Base-by-base conservation (phyloP, 1,284 basidiomycete genomes). In the Moesziomyces sp. region DNA sequence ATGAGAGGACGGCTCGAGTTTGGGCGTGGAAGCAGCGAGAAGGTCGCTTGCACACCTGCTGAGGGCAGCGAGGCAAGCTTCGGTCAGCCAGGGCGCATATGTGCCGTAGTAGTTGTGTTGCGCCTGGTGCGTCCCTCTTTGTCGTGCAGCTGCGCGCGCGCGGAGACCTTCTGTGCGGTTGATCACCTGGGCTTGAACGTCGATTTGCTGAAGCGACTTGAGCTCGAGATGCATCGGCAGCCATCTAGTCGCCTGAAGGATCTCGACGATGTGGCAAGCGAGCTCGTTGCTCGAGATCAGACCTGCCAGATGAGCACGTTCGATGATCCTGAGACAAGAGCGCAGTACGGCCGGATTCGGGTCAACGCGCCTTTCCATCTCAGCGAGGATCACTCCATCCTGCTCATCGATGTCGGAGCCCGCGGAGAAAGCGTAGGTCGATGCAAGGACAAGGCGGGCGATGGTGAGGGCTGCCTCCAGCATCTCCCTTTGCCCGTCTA, bases 311-410 rank as follows among this genome's bases (percentile, higher is more conserved):
- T 57, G 52, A 14, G 61, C 58, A 18, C 49, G 35, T 5, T 70
- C 47, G 2, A 66, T 44, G 26, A 74, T 42, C 21, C 55, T 51
- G 23, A 74, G 55, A 10, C 62, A 66, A 16, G 58, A 53, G 19
- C 72, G 66, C 46, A 74, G 59, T 2, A 70, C 67, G 11, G 47
- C 40, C 3, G 72, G 67, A 19, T 62, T 60, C 2, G 67, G 48
- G 26, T 74, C 72, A 9, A 58, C 66, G 8, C 65, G 58, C 9
- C 48, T 49, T 14, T 69, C 65, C 65, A 73, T 67, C 44, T 73
- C 70, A 2, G 64, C 61, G 8, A 68, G 33, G 13, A 73, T 60
- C 49, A 63, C 23, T 3, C 64, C 70, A 5, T 54, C 48, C 21
- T 64, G 55, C 35, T 68, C 64, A 26, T 68, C 58, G 8, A 55